A percentile compares a stretch with the other conserved stretches of the same genome.
These are phyloP conservation scores for Tetrapyrgos nigripes DNA, from an alignment of 1,284 basidiomycete species.

Conservation along the genomic window DNA sequence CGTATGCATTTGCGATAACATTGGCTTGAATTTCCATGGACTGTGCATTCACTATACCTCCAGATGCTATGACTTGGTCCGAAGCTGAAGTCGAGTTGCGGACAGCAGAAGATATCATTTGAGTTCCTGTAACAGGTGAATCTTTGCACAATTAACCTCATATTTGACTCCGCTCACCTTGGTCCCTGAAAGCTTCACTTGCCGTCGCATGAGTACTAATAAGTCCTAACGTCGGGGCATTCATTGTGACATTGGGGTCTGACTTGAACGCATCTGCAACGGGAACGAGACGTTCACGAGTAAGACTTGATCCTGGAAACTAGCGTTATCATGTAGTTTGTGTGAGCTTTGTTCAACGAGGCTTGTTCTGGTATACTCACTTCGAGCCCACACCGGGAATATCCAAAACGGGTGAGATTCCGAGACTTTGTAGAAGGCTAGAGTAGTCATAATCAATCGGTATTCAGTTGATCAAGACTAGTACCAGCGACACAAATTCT, in stretches of 20 bases:
- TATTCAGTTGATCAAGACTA: not conserved
- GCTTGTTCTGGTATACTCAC: too few species aligned
- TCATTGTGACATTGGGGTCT: slow-evolving; percentile 14
- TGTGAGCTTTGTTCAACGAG: not conserved
- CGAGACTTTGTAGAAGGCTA: slow-evolving; percentile 1
- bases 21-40: slow-evolving; percentile 13
- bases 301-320: slow-evolving; percentile 11
- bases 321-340: not conserved
- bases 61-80: slow-evolving; percentile 14
- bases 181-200: slow-evolving; percentile 14
- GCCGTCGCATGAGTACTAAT: slow-evolving; percentile 18
- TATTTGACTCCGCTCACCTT: slow-evolving; percentile 7
- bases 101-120: not conserved
- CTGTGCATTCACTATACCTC: slow-evolving; percentile 18
- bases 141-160: not conserved
- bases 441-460: too few species aligned
- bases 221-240: slow-evolving; percentile 9
- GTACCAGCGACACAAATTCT: not conserved
- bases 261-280: slow-evolving; percentile 15
- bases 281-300: slow-evolving; percentile 18
- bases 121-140: slow-evolving; percentile 7
- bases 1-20: slow-evolving; percentile 20
- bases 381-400: slow-evolving; percentile 17
- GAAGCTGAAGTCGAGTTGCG: slow-evolving; percentile 13
- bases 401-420: slow-evolving; percentile 9